Evolutionary conservation across 805 yeast species (phyloP).

Genomic region (Ogataea pilisensis): DNA sequence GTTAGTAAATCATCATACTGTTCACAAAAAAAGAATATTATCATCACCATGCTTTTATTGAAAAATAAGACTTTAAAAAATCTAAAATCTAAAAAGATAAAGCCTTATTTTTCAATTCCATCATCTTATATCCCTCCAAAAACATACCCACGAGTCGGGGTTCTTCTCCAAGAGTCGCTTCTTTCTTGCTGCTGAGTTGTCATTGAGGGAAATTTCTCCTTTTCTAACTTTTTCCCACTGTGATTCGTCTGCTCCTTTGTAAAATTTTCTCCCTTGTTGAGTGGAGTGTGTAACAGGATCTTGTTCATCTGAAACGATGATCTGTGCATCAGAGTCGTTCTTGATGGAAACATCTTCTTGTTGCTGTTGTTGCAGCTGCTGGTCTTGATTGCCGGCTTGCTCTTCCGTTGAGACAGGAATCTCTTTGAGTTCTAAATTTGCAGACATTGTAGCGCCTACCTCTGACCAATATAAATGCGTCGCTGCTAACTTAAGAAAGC

Average conservation of each 20-base stretch:
- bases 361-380: too few species aligned
- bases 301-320: not conserved
- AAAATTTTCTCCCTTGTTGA: slow-evolving; percentile 1
- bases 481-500: too few species aligned
- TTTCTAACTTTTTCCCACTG: slow-evolving; percentile 26
- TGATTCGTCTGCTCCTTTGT: slow-evolving; percentile 7
- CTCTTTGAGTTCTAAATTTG: not conserved
- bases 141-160: slow-evolving; percentile 58
- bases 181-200: slow-evolving; percentile 26
- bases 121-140: slow-evolving; percentile 4
- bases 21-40: too few species aligned
- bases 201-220: slow-evolving; percentile 19
- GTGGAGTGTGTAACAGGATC: not conserved
- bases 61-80: too few species aligned
- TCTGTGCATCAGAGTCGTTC: not conserved
- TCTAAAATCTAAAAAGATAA: too few species aligned
- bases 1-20: too few species aligned
- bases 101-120: not conserved
- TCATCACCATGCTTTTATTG: too few species aligned
- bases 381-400: not conserved
- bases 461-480: too few species aligned
- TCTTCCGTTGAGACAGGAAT: not conserved
- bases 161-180: slow-evolving; percentile 26
- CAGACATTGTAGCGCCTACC: not conserved
- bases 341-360: not conserved